Evolutionary conservation across 2,329 filamentous ascomycete species (phyloP).

Genomic region (Pseudogymnoascus sp.): DNA sequence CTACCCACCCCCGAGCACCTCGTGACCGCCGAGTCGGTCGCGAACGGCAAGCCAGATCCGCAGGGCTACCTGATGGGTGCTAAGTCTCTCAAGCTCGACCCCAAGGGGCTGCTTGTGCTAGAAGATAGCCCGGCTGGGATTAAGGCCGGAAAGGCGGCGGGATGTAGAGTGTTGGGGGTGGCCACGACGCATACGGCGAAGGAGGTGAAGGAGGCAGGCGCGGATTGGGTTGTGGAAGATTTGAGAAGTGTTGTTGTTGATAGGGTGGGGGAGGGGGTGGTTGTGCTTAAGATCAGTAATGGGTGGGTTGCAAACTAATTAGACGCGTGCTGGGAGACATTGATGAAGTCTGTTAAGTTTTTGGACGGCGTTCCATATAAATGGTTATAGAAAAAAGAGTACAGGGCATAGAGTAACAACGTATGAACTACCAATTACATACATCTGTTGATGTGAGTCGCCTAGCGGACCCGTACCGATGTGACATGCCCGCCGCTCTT

Average conservation of each 20-base stretch:
- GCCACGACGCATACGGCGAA: constrained; percentile 57
- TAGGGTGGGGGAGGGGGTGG: constrained; percentile 29
- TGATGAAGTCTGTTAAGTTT: neutral
- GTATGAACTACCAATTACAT: too few species aligned
- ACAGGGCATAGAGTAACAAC: too few species aligned
- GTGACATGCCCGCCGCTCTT: too few species aligned
- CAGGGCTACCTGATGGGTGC: constrained; percentile 65
- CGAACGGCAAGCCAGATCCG: constrained; percentile 70
- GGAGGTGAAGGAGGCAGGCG: constrained; percentile 53
- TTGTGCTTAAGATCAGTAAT: constrained; percentile 24
- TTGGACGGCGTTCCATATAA: neutral
- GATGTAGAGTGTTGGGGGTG: constrained; percentile 59
- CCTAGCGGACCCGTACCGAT: too few species aligned
- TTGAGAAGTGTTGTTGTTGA: constrained; percentile 52
- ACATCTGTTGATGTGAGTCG: too few species aligned
- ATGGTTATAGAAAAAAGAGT: too few species aligned
- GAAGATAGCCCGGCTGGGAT: constrained; percentile 67
- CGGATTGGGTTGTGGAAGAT: constrained; percentile 64
- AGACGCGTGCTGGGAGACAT: neutral
- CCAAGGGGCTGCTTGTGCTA: constrained; percentile 47
- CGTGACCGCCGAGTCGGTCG: constrained; percentile 69
- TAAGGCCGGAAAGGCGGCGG: constrained; percentile 61
- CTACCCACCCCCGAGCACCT: constrained; percentile 60
- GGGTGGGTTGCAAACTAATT: constrained; percentile 13
- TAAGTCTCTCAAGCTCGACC: constrained; percentile 40